A percentile compares a stretch with the other conserved stretches of the same genome.
phyloP scores from a whole-genome alignment of 164 flowering plant species.

The Umbellularia californica region DNA sequence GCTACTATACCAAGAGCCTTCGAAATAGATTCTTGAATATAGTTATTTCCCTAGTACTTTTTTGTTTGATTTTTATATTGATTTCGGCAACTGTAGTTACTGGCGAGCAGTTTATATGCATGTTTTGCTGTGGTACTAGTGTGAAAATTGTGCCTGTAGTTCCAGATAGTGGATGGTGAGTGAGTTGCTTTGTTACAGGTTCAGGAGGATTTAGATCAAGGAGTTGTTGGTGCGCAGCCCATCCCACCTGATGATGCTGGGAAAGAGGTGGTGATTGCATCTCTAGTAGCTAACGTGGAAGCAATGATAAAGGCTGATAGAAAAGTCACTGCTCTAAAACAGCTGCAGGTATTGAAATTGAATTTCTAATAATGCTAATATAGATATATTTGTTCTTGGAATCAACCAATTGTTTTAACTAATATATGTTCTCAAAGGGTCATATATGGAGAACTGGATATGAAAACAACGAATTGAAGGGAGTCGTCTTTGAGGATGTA shows the following conservation, averaged over 20 bases:
- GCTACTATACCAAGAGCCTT: too few relatives aligned
- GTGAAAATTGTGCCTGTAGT: background rate
- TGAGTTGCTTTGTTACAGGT: constrained; percentile 36
- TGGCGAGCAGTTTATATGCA: background rate
- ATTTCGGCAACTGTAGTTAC: background rate
- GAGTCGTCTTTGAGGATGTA: constrained; percentile 82
- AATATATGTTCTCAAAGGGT: constrained; percentile 44
- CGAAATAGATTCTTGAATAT: too few relatives aligned
- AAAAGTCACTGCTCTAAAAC: constrained; percentile 83
- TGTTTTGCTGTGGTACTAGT: background rate
- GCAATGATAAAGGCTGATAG: constrained; percentile 96
- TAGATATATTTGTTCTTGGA: background rate
- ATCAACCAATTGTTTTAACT: background rate
- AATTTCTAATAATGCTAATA: background rate
- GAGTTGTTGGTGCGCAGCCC: constrained; percentile 65
- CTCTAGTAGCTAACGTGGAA: constrained; percentile 83
- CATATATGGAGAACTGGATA: constrained; percentile 97
- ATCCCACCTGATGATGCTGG: constrained; percentile 66
- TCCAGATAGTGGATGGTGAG: background rate
- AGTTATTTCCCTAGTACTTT: too few relatives aligned
- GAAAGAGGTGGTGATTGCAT: constrained; percentile 76
- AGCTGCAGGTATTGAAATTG: constrained; percentile 58
- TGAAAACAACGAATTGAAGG: constrained; percentile 64
- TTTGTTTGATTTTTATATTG: background rate
- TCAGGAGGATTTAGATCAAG: constrained; percentile 61